These are phyloP conservation scores for Coniochaeta prunicola DNA, from an alignment of 2,329 filamentous ascomycete species.

Conservation along the genomic window DNA sequence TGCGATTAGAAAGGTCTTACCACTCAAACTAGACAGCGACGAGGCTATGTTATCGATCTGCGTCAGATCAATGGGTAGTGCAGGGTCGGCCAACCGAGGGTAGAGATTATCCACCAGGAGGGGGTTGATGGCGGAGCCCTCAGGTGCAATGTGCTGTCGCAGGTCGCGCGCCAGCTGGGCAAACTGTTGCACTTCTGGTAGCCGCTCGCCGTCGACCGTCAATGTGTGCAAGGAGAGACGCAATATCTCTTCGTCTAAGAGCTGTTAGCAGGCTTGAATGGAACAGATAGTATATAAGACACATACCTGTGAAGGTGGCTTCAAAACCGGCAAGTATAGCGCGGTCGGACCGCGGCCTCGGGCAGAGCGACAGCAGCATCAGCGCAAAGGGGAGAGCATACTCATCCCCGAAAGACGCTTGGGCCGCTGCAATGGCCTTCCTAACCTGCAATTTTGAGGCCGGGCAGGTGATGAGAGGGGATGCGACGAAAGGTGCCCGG, in stretches of 20 bases:
- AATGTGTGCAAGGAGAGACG: background rate
- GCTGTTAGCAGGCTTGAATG: background rate
- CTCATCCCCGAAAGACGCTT: background rate
- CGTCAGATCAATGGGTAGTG: background rate
- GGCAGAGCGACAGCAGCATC: slow-evolving; percentile 1
- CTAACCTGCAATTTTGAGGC: background rate
- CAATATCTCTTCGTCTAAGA: background rate
- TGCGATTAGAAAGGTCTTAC: background rate
- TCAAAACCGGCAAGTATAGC: background rate
- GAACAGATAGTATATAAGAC: background rate
- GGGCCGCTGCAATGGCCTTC: background rate
- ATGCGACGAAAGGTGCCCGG: background rate
- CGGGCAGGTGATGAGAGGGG: background rate
- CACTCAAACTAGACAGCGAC: background rate
- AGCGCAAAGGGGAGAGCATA: background rate
- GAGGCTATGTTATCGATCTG: background rate
- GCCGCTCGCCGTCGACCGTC: background rate
- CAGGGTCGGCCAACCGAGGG: background rate
- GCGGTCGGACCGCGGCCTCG: background rate
- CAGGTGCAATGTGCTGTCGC: background rate
- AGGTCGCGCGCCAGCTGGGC: background rate
- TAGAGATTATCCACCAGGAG: background rate
- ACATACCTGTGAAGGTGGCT: slow-evolving; percentile 1
- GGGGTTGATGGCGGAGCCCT: background rate
- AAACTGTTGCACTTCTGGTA: slow-evolving; percentile 2